Percentiles rank a stretch among this genome's conserved stretches.
Conservation (phyloP, 2,329 filamentous ascomycete genomes). For the Huntiella bhutanensis region DNA sequence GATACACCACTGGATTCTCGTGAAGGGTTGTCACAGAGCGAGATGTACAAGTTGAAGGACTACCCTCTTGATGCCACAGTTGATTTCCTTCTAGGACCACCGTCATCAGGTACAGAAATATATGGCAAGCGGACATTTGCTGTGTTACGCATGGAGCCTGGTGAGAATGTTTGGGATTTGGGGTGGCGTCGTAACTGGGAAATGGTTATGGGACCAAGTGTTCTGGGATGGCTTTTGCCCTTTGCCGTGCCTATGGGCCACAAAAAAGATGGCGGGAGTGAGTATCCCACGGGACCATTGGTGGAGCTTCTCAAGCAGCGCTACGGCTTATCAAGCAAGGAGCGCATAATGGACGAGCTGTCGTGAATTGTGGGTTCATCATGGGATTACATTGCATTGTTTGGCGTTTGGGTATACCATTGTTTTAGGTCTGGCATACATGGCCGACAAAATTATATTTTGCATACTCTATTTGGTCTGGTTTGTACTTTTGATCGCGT, state of each 20-base stretch:
- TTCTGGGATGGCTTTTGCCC: slow-evolving; percentile 67
- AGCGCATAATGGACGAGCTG: neutral
- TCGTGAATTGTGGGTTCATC: no score
- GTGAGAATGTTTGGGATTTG: slow-evolving; percentile 75
- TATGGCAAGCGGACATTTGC: slow-evolving; percentile 48
- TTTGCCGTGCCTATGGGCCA: slow-evolving; percentile 27
- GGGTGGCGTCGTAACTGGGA: slow-evolving; percentile 53
- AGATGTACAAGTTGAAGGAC: slow-evolving; percentile 30
- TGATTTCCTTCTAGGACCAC: slow-evolving; percentile 10
- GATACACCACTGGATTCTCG: slow-evolving; percentile 21
- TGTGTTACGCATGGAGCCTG: slow-evolving; percentile 51
- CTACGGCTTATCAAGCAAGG: slow-evolving; percentile 13
- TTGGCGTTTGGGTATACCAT: no score
- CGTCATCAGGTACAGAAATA: slow-evolving; percentile 14
- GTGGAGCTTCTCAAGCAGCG: slow-evolving; percentile 35
- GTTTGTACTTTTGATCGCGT: no score
- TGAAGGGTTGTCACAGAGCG: slow-evolving; percentile 13
- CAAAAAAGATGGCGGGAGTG: slow-evolving; percentile 32
- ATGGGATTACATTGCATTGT: no score
- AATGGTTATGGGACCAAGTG: slow-evolving; percentile 54
- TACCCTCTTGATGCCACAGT: slow-evolving; percentile 30
- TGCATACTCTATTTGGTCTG: no score
- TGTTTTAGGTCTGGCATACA: no score
- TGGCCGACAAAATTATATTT: no score
- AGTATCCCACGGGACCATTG: slow-evolving; percentile 47